Evolutionary conservation across 257 asterid genomes (phyloP), one percentile per base, ranked within the genome.

Genomic region (Ophiorrhiza pumila): DNA sequence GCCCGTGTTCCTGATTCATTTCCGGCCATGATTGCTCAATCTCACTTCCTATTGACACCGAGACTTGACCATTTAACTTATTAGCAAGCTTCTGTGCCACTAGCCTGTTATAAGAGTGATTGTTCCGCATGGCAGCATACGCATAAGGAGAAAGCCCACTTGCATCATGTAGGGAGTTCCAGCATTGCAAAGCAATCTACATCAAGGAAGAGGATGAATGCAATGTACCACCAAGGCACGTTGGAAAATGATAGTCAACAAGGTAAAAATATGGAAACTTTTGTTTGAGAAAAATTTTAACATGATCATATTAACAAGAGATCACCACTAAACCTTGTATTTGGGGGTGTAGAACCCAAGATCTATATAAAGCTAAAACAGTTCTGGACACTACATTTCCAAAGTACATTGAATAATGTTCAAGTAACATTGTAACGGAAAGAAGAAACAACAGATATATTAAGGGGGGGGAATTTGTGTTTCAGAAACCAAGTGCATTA

Each of bases 101-200:
- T 7, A 87, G 89, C 41, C 72, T 71, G 66, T 90, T 90, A 80
- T 90, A 92, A 7, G 92, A 84, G 73, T 82, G 84, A 72, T 90
- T 83, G 69, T 84, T 86, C 87, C 96, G 85, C 96, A 87, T 87
- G 65, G 71, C 67, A 37, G 98, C 96, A 72, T 88, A 88, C 32
- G 92, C 87, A 60, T 68, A 78, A 50, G 96, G 98, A 66, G 98
- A 90, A 56, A 90, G 84, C 71, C 98, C 98, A 60, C 82, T 85
- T 47, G 87, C 80, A 71, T 92, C 98, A 39, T 87, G 83, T 53
- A 84, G 84, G 34, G 96, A 79, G 37, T 83, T 87, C 96, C 98
- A 92, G 78, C 89, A 73, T 25, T 39, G 77, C 86, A 92, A 67
- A 49, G 96, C 98, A 74, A 90, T 80, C 96, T 90, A 75, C 76